Percentiles rank a stretch among this genome's conserved stretches.
Conservation (phyloP, 2,329 filamentous ascomycete genomes). For the Fusarium albidum region DNA sequence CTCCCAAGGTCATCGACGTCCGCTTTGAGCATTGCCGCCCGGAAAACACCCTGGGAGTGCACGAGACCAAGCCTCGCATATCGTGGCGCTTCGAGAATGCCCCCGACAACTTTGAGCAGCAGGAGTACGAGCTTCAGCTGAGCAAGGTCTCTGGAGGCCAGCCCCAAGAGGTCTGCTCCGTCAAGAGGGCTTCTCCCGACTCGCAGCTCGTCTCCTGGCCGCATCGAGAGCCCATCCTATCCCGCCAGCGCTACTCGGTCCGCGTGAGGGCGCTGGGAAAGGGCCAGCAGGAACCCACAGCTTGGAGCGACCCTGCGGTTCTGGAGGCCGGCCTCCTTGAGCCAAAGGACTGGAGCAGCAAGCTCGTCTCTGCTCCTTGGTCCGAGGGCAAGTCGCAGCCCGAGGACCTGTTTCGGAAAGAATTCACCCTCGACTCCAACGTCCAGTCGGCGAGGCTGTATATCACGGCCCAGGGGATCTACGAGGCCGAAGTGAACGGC, state of each 20-base stretch:
- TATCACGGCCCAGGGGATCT: slow-evolving; percentile 56
- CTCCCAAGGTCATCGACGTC: slow-evolving; percentile 20
- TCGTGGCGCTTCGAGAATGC: slow-evolving; percentile 30
- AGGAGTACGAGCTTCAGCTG: slow-evolving; percentile 24
- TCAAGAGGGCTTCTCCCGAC: not conserved
- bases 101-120: slow-evolving; percentile 20
- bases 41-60: slow-evolving; percentile 22
- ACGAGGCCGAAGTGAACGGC: slow-evolving; percentile 54
- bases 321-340: slow-evolving; percentile 26
- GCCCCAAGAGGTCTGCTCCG: not conserved
- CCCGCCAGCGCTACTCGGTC: slow-evolving; percentile 15
- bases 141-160: not conserved
- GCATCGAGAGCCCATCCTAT: slow-evolving; percentile 5
- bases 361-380: slow-evolving; percentile 32
- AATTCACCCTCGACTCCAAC: not conserved
- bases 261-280: slow-evolving; percentile 20
- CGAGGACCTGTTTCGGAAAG: slow-evolving; percentile 29
- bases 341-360: slow-evolving; percentile 19
- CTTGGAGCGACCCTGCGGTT: slow-evolving; percentile 24
- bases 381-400: slow-evolving; percentile 27
- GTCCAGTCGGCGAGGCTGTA: slow-evolving; percentile 45
- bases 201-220: slow-evolving; percentile 25
- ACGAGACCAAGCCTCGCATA: slow-evolving; percentile 27
- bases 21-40: slow-evolving; percentile 29
- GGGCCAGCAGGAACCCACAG: not conserved